Base-by-base conservation (phyloP, 257 asterid genomes). In the Coffea eugenioides region DNA sequence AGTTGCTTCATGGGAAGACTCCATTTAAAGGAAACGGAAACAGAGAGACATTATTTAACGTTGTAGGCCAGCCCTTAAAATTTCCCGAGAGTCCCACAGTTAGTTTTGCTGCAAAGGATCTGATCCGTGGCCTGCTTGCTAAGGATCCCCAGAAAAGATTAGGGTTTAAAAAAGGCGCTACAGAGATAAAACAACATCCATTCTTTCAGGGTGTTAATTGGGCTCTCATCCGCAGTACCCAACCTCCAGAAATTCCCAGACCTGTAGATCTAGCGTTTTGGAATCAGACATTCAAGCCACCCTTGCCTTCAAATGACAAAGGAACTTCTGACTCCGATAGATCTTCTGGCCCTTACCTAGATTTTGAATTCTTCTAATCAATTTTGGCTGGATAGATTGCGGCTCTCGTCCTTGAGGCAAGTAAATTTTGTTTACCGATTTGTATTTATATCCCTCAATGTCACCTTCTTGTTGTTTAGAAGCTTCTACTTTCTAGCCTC, bases 101-200 rank as follows among this genome's bases (percentile, higher is more conserved):
- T 59, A 91, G 98, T 83, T 90, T 86, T 69, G 95, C 95, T 8
- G 98, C 97, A 0, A 93, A 93, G 87, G 98, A 95, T 84, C 82
- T 95, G 86, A 91, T 95, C 79, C 89, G 94, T n/a, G 92, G 95
- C 70, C 81, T 95, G 88, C 95, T 95, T 4, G 86, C 83, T 2
- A 95, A 95, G 89, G 97, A 95, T 79, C 98, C 98, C 20, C 90
- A 89, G 82, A 91, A 93, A 72, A 86, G 98, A 84, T 59, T 95
- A 74, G 98, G 98, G 46, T 90, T 79, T 49, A 91, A 90, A 80
- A 85, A 93, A 83, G 98, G 98, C 2, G 96, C 98, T 18, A 90
- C 95, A 0, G 97, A 94, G 91, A 91, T 94, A 34, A 94, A 92
- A 66, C 97, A 94, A 67, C 98, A 94, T 62, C 95, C 95, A 0